Percentiles rank a stretch among this genome's conserved stretches.
These are phyloP conservation scores for Blastobotrys ciferrii DNA, from an alignment of 1,139 yeast genomes.

Conservation along the genomic window DNA sequence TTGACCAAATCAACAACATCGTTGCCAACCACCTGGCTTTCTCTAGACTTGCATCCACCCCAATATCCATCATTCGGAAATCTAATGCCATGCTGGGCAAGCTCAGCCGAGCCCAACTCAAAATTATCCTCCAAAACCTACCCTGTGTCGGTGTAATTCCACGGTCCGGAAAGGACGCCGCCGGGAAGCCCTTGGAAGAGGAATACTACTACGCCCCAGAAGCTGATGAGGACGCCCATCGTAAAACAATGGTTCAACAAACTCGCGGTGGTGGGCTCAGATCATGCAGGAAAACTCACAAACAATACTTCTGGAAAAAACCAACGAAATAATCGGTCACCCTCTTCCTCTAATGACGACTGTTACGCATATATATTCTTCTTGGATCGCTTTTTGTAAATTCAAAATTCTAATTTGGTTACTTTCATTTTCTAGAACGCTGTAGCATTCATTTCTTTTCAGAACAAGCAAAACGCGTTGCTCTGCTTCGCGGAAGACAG, in stretches of 20 bases:
- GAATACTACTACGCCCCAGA: conserved; percentile 90
- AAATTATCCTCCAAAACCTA: conserved; percentile 45
- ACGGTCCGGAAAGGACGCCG: conserved; percentile 92
- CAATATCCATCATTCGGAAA: conserved; percentile 63
- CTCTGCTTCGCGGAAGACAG: too few relatives aligned
- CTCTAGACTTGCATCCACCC: conserved; percentile 83
- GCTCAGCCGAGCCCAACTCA: conserved; percentile 34
- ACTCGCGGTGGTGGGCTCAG: conserved; percentile 68
- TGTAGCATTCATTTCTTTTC: not conserved
- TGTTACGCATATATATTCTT: not conserved
- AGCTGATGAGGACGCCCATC: conserved; percentile 66
- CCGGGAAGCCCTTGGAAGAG: conserved; percentile 89
- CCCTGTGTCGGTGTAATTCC: conserved; percentile 77
- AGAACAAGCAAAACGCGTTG: too few relatives aligned
- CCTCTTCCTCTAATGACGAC: conserved; percentile 1
- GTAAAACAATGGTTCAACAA: conserved; percentile 68
- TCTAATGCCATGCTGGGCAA: conserved; percentile 40
- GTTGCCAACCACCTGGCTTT: conserved; percentile 85
- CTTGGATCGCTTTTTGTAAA: not conserved
- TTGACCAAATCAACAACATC: conserved; percentile 49
- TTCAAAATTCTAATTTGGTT: too few relatives aligned
- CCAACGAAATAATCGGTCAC: conserved; percentile 23
- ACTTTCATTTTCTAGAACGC: not conserved
- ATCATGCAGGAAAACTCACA: conserved; percentile 89
- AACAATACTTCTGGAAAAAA: conserved; percentile 51